These are phyloP conservation scores for Fusarium brevicatenulatum DNA, from an alignment of 2,329 filamentous ascomycete species.

Conservation along the genomic window DNA sequence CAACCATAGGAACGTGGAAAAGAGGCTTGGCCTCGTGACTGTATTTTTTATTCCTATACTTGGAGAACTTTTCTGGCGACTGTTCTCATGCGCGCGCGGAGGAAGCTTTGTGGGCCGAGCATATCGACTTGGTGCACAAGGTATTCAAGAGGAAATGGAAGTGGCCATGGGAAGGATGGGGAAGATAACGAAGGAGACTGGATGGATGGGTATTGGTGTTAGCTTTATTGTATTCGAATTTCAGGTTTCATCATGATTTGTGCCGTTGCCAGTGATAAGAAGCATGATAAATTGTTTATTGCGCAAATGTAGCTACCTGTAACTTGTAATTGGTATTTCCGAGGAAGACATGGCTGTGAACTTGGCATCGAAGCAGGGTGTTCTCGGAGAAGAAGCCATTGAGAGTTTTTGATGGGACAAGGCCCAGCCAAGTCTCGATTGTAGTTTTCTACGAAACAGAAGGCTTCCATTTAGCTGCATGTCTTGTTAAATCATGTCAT, in stretches of 20 bases:
- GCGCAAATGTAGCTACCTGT: too few species aligned
- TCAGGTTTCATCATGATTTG: conserved; percentile 16
- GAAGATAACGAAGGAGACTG: conserved; percentile 21
- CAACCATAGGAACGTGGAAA: conserved; percentile 11
- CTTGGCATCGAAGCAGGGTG: not conserved
- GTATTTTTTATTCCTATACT: conserved; percentile 25
- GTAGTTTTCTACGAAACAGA: rapidly evolving
- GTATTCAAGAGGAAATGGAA: conserved; percentile 19
- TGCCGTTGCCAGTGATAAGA: not conserved
- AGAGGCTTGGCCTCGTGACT: conserved; percentile 7
- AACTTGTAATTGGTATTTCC: not conserved
- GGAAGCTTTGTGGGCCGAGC: conserved; percentile 30
- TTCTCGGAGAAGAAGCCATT: not conserved
- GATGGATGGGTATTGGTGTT: conserved; percentile 37
- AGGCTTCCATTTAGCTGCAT: not conserved
- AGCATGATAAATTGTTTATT: not conserved
- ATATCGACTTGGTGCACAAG: conserved; percentile 25
- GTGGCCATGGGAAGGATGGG: conserved; percentile 17
- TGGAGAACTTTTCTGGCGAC: conserved; percentile 30
- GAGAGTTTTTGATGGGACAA: rapidly evolving
- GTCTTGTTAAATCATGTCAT: too few species aligned
- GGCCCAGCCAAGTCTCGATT: rapidly evolving
- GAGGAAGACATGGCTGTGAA: not conserved
- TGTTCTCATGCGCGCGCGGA: conserved; percentile 23
- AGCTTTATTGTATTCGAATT: conserved; percentile 34